Evolutionary conservation across 306 rosid genomes (phyloP).

Genomic region (Quercus suber): DNA sequence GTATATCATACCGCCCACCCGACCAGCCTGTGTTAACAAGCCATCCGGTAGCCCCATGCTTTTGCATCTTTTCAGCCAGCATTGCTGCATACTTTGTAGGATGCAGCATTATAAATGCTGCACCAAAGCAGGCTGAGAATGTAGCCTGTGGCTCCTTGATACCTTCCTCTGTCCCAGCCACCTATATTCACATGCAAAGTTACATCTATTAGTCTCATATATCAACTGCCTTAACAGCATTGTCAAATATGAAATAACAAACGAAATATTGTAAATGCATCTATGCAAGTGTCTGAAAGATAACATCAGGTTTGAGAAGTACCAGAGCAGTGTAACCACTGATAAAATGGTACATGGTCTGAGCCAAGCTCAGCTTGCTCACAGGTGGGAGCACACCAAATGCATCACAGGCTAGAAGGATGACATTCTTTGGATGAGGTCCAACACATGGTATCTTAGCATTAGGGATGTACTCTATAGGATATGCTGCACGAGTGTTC

Average conservation of each 20-base stretch:
- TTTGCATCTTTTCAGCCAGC: slow-evolving; percentile 89
- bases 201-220: not conserved
- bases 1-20: slow-evolving; percentile 60
- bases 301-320: slow-evolving; percentile 16
- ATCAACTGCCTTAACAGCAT: not conserved
- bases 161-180: slow-evolving; percentile 94
- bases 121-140: slow-evolving; percentile 95
- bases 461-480: slow-evolving; percentile 90
- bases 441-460: slow-evolving; percentile 89
- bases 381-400: slow-evolving; percentile 95
- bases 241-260: not conserved
- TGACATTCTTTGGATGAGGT: slow-evolving; percentile 85
- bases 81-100: slow-evolving; percentile 90
- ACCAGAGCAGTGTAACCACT: slow-evolving; percentile 96
- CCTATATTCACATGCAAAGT: slow-evolving; percentile 34
- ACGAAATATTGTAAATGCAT: not conserved
- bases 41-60: slow-evolving; percentile 90
- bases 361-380: slow-evolving; percentile 80
- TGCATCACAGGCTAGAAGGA: slow-evolving; percentile 89
- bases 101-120: slow-evolving; percentile 90
- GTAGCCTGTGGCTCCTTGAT: slow-evolving; percentile 93
- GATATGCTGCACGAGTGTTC: slow-evolving; percentile 90
- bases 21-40: slow-evolving; percentile 99
- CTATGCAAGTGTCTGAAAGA: not conserved
- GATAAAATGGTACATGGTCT: slow-evolving; percentile 96